Conservation (phyloP, 2,329 filamentous ascomycete species). For the Paraphoma chrysanthemicola region DNA sequence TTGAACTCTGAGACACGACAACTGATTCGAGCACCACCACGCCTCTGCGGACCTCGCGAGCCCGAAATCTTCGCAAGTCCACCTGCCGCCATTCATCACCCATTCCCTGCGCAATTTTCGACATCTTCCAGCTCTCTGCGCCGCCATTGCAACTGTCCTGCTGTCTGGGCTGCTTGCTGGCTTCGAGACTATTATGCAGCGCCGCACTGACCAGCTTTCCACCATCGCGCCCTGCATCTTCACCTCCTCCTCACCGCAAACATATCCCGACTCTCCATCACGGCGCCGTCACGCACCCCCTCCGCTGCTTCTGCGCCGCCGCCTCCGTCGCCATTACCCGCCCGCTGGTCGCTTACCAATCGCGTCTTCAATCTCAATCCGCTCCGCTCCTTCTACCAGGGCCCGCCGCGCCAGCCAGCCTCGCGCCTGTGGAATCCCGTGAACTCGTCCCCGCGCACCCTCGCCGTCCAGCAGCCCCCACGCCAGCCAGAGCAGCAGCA, state of each 20-base stretch:
- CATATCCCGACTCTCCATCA: slow-evolving; percentile 18
- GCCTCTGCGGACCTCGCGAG: neutral
- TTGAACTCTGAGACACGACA: slow-evolving; percentile 9
- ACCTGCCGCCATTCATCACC: no score
- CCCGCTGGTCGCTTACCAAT: slow-evolving; percentile 52
- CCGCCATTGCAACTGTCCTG: neutral
- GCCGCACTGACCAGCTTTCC: neutral
- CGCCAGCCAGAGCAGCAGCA: slow-evolving; percentile 53
- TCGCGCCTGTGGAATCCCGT: slow-evolving; percentile 67
- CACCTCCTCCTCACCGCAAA: neutral
- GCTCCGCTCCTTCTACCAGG: slow-evolving; percentile 32
- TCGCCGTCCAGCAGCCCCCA: slow-evolving; percentile 44
- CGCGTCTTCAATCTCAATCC: slow-evolving; percentile 49
- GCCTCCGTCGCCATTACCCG: slow-evolving; percentile 33
- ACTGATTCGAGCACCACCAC: neutral
- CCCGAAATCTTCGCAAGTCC: no score
- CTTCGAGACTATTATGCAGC: neutral
- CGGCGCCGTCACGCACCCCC: slow-evolving; percentile 35
- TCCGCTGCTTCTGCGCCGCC: slow-evolving; percentile 33
- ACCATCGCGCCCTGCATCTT: neutral
- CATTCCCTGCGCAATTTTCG: neutral
- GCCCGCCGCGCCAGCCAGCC: slow-evolving; percentile 48
- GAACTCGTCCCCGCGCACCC: slow-evolving; percentile 63
- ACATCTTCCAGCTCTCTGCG: neutral
- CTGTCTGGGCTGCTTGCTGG: neutral